Percentiles rank a stretch among this genome's conserved stretches.
Evolutionary conservation across 2,329 filamentous ascomycete genomes (phyloP).

Genomic region (Blumeriella jaapii): DNA sequence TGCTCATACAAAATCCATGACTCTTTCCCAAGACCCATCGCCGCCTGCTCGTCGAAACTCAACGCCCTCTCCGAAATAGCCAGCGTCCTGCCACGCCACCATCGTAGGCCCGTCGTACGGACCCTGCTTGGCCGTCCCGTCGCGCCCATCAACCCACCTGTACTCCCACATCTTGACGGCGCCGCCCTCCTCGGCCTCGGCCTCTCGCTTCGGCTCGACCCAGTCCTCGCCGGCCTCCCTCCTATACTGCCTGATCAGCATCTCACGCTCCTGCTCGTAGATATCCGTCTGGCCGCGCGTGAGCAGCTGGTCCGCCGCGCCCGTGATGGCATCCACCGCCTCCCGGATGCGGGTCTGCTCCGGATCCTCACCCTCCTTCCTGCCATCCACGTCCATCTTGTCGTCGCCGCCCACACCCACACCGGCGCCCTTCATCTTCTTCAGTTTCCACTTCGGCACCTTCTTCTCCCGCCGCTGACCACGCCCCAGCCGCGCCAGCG

Average conservation of each 20-base stretch:
- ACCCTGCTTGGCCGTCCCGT: slow-evolving; percentile 68
- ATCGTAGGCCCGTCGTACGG: slow-evolving; percentile 80
- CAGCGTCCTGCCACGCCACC: slow-evolving; percentile 82
- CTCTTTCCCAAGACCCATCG: slow-evolving; percentile 29
- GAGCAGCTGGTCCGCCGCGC: slow-evolving; percentile 77
- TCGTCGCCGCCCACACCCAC: slow-evolving; percentile 28
- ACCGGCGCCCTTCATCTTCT: slow-evolving; percentile 47
- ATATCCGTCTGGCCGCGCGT: slow-evolving; percentile 78
- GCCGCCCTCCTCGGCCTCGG: slow-evolving; percentile 18
- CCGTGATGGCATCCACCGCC: slow-evolving; percentile 73
- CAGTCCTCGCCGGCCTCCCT: slow-evolving; percentile 83
- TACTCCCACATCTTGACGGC: slow-evolving; percentile 73
- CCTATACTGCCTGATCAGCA: slow-evolving; percentile 70
- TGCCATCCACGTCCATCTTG: slow-evolving; percentile 60
- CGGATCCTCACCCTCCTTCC: slow-evolving; percentile 47
- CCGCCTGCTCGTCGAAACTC: slow-evolving; percentile 57
- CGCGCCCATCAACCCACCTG: slow-evolving; percentile 79
- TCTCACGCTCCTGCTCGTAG: slow-evolving; percentile 79
- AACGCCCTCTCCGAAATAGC: slow-evolving; percentile 85
- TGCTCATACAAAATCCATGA: slow-evolving; percentile 27
- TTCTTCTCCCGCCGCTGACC: slow-evolving; percentile 48
- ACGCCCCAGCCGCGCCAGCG: slow-evolving; percentile 69
- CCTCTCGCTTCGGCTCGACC: slow-evolving; percentile 40
- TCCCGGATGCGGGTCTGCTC: slow-evolving; percentile 59
- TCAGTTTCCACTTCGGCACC: slow-evolving; percentile 56